Evolutionary conservation across 116 monocot species (phyloP).

Genomic region (Trichopus zeylanicus): DNA sequence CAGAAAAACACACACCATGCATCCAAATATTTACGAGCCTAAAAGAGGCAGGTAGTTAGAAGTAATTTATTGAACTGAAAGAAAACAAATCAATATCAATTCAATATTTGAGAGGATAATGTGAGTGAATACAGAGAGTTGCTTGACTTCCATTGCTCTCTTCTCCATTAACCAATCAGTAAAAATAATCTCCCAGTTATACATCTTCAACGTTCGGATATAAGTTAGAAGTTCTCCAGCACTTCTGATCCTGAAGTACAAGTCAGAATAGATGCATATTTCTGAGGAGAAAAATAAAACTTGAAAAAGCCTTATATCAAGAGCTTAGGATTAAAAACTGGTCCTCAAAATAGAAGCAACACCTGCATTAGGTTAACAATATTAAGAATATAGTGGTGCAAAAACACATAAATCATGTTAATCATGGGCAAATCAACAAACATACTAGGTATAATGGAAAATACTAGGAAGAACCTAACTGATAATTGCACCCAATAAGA

Average conservation of each 20-base stretch:
- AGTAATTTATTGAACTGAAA: neutral
- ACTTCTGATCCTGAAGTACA: constrained; percentile 62
- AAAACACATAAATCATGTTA: too few species aligned
- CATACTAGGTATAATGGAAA: too few species aligned
- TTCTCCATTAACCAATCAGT: constrained; percentile 55
- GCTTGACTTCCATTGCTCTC: constrained; percentile 83
- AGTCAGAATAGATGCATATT: neutral
- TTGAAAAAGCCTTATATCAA: neutral
- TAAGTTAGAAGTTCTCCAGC: constrained; percentile 71
- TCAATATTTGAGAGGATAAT: neutral
- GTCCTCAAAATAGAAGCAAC: too few species aligned
- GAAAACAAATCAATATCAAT: neutral
- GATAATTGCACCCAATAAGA: too few species aligned
- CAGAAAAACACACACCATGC: constrained; percentile 99
- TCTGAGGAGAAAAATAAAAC: neutral
- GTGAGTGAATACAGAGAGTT: constrained; percentile 60
- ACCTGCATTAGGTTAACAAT: too few species aligned
- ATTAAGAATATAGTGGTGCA: too few species aligned
- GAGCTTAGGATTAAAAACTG: neutral
- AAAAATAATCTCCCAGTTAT: constrained; percentile 80
- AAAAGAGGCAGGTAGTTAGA: constrained; percentile 11
- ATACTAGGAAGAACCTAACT: too few species aligned
- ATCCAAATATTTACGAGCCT: constrained; percentile 98
- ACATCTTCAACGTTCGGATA: constrained; percentile 87
- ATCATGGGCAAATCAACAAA: too few species aligned